phyloP scores from a whole-genome alignment of 192 early-diverging fungal genomes.

The Umbelopsis vinacea region DNA sequence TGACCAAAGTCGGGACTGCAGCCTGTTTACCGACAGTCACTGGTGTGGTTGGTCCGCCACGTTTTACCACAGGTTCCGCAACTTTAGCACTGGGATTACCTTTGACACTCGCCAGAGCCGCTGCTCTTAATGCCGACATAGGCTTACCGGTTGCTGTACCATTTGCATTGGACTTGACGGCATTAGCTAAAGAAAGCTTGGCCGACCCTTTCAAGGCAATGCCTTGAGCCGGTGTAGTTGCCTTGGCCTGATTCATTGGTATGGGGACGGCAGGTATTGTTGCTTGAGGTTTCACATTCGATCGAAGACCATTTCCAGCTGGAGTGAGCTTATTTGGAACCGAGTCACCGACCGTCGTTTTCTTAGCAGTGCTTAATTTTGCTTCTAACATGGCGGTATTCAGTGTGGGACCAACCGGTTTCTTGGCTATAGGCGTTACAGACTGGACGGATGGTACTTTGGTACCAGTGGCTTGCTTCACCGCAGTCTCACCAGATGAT shows the following conservation, averaged over 20 bases:
- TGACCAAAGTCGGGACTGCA: not conserved
- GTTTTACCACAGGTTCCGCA: not conserved
- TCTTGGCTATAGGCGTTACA: not conserved
- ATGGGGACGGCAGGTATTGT: not conserved
- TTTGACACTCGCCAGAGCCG: not conserved
- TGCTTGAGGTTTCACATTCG: not conserved
- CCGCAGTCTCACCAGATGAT: not conserved
- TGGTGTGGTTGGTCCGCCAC: too few species aligned
- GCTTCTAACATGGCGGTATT: conserved; percentile 7
- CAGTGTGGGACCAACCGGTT: not conserved
- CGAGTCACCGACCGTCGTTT: not conserved
- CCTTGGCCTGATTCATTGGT: not conserved
- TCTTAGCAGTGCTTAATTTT: conserved; percentile 5
- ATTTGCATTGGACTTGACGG: not conserved
- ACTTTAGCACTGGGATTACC: not conserved
- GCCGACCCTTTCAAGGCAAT: not conserved
- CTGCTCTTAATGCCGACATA: conserved; percentile 8
- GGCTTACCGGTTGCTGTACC: not conserved
- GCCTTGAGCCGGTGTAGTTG: not conserved
- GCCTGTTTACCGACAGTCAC: too few species aligned
- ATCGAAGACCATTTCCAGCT: not conserved
- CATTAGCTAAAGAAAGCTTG: conserved; percentile 8
- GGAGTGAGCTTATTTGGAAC: not conserved
- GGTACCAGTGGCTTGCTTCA: not conserved
- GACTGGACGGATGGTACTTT: not conserved